Conservation (phyloP, 2,329 filamentous ascomycete species). For the Arthrobotrys iridis region DNA sequence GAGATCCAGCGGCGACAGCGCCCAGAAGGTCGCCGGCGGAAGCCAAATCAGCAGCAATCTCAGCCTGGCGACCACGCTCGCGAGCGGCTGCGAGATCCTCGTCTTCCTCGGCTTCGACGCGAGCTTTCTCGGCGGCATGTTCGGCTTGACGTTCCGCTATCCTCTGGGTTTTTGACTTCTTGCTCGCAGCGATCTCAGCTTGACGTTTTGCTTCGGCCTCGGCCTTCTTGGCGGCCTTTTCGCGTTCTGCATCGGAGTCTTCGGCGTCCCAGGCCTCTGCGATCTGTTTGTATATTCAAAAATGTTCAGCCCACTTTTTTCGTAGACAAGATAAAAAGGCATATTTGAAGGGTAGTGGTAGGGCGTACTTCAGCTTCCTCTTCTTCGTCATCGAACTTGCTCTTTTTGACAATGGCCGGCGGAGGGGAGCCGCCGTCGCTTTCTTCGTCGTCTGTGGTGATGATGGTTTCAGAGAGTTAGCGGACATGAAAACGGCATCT, state of each 20-base stretch:
- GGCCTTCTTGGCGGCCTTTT: constrained; percentile 87
- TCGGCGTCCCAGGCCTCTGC: constrained; percentile 98
- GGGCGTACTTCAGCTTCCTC: constrained; percentile 78
- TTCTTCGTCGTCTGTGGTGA: constrained; percentile 64
- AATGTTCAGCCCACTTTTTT: background rate
- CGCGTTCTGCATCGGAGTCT: constrained; percentile 94
- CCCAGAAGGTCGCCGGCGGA: constrained; percentile 93
- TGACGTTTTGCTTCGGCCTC: constrained; percentile 90
- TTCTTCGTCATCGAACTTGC: constrained; percentile 92
- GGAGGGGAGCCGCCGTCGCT: constrained; percentile 66
- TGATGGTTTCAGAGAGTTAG: background rate
- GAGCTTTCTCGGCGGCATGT: constrained; percentile 67
- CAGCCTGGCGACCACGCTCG: constrained; percentile 76
- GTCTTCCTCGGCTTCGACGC: constrained; percentile 67
- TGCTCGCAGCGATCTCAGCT: constrained; percentile 84
- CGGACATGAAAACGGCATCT: constrained; percentile 35
- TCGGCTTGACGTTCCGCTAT: constrained; percentile 73
- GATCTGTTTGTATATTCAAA: constrained; percentile 68
- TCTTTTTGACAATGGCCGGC: constrained; percentile 39
- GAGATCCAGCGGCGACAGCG: constrained; percentile 70
- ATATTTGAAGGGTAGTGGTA: constrained; percentile 33
- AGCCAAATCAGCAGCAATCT: constrained; percentile 87
- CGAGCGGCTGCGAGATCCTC: constrained; percentile 76
- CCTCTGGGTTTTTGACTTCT: constrained; percentile 88
- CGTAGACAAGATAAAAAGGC: background rate